Evolutionary conservation across 2,329 filamentous ascomycete genomes (phyloP).

Genomic region (Allantophomopsis cytisporea): DNA sequence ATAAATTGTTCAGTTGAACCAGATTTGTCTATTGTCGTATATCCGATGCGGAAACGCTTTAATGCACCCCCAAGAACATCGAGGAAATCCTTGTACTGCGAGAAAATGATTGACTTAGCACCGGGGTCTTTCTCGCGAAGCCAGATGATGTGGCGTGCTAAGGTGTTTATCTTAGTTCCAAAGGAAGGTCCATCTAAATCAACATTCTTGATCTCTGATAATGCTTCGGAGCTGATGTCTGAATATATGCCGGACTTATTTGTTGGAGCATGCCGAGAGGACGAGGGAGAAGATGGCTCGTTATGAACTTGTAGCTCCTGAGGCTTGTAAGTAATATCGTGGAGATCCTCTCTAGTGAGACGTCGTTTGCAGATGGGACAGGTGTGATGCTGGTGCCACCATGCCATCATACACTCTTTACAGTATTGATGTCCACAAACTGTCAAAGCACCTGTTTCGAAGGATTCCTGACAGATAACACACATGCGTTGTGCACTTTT

Average conservation of each 20-base stretch:
- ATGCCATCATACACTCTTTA: conserved; percentile 69
- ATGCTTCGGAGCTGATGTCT: conserved; percentile 54
- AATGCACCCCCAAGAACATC: conserved; percentile 61
- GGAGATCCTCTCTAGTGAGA: conserved; percentile 54
- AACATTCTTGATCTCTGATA: conserved; percentile 72
- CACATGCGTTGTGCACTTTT: conserved; percentile 57
- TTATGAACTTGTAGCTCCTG: conserved; percentile 57
- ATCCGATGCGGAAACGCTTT: conserved; percentile 56
- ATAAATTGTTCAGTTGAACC: conserved; percentile 67
- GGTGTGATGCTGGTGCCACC: conserved; percentile 61
- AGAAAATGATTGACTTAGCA: conserved; percentile 88
- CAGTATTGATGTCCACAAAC: conserved; percentile 89
- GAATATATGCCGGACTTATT: conserved; percentile 54
- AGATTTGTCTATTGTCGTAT: conserved; percentile 52
- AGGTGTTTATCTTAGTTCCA: conserved; percentile 80
- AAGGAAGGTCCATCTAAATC: conserved; percentile 62
- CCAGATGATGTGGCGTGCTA: conserved; percentile 74
- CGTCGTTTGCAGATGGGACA: conserved; percentile 76
- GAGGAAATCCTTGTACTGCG: conserved; percentile 77
- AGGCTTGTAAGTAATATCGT: conserved; percentile 76
- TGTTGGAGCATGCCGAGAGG: conserved; percentile 2
- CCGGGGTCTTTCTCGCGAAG: conserved; percentile 72
- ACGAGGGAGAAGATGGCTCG: conserved; percentile 19
- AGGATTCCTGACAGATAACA: conserved; percentile 70
- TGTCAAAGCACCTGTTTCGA: conserved; percentile 70